phyloP scores from a whole-genome alignment of 1,139 yeast species.

The Hemisphaericaspora xylanilytica region DNA sequence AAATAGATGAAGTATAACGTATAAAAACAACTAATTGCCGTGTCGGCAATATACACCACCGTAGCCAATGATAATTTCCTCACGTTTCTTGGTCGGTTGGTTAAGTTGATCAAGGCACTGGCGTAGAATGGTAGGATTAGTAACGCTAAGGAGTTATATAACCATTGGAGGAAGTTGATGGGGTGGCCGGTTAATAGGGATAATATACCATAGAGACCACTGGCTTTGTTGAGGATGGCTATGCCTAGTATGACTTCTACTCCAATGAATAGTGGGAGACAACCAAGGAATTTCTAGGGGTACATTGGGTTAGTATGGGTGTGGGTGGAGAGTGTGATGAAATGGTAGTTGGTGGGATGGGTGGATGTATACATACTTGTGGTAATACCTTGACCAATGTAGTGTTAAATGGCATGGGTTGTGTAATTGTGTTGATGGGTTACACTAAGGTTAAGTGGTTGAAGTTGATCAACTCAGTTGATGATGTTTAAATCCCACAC shows the following conservation, averaged over 20 bases:
- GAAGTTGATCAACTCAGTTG: too few species aligned
- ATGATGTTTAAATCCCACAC: too few species aligned
- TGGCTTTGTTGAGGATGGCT: constrained; percentile 81
- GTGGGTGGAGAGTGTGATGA: too few species aligned
- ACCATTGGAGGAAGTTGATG: constrained; percentile 78
- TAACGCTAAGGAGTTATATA: constrained; percentile 68
- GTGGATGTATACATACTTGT: constrained; percentile 21
- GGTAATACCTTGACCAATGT: constrained; percentile 20
- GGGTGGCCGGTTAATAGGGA: constrained; percentile 91
- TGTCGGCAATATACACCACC: constrained; percentile 63
- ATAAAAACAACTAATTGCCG: constrained; percentile 62
- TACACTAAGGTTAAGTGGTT: too few species aligned
- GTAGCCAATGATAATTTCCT: constrained; percentile 59
- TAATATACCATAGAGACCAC: constrained; percentile 83
- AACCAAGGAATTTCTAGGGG: constrained; percentile 50
- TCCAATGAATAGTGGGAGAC: constrained; percentile 79
- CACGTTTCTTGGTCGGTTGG: constrained; percentile 28
- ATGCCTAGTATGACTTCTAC: constrained; percentile 81
- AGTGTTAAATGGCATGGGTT: constrained; percentile 16
- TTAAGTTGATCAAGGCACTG: constrained; percentile 51
- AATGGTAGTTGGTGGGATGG: not conserved
- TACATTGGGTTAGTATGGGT: constrained; percentile 12
- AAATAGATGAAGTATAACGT: constrained; percentile 70
- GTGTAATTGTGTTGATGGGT: too few species aligned
- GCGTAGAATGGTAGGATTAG: constrained; percentile 64